phyloP scores from a whole-genome alignment of 768 basidiomycete genomes.

The Rhodosporidiobolus sp. region DNA sequence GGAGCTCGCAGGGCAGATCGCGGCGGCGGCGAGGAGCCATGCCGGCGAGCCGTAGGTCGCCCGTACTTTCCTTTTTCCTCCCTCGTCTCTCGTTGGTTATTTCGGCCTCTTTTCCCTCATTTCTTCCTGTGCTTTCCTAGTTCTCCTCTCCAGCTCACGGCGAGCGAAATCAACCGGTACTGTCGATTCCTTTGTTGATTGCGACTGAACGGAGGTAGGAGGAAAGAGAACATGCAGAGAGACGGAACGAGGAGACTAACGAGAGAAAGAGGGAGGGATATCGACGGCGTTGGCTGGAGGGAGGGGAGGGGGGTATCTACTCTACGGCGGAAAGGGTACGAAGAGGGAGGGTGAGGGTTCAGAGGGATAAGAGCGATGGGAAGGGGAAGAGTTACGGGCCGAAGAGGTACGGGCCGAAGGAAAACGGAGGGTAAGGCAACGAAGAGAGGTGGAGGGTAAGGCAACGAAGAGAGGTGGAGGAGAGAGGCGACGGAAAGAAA shows the following conservation, averaged over 20 bases:
- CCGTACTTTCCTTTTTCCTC: no score
- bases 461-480: not conserved
- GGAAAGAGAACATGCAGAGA: not conserved
- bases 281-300: no score
- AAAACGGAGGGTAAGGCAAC: not conserved
- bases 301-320: not conserved
- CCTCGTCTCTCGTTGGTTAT: no score
- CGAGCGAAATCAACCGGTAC: no score
- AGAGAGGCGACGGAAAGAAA: not conserved
- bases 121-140: not conserved
- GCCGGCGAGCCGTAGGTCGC: no score
- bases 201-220: not conserved
- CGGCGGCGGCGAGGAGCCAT: not conserved
- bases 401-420: not conserved
- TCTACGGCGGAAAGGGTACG: no score
- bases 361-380: no score
- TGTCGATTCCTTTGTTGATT: not conserved
- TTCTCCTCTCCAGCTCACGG: no score
- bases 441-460: not conserved
- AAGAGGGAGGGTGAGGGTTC: not conserved
- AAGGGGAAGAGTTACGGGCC: no score
- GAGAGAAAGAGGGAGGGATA: not conserved
- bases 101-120: not conserved
- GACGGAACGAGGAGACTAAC: no score
- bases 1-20: slow-evolving; percentile 1